Percentiles rank a stretch among this genome's conserved stretches.
These are phyloP conservation scores for Penicillium concentricum DNA, from an alignment of 2,329 filamentous ascomycete species.

Conservation along the genomic window DNA sequence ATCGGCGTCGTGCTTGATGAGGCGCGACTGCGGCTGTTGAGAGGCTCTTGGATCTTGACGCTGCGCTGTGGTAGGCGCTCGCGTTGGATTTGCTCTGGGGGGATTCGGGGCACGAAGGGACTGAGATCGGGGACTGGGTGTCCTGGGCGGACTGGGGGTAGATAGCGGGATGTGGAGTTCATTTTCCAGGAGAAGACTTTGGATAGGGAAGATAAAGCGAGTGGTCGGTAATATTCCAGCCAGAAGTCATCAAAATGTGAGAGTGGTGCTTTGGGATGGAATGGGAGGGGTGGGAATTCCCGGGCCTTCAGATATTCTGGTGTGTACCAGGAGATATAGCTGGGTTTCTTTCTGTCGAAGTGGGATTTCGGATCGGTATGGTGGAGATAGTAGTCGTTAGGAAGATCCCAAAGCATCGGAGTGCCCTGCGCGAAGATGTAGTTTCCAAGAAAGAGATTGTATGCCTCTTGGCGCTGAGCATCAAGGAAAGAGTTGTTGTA, in stretches of 20 bases:
- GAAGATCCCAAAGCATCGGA: constrained; percentile 94
- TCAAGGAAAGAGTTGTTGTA: constrained; percentile 99
- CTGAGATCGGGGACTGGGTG: constrained; percentile 72
- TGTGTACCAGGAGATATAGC: constrained; percentile 90
- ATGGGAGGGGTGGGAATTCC: constrained; percentile 51
- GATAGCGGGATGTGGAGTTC: constrained; percentile 82
- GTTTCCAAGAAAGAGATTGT: constrained; percentile 95
- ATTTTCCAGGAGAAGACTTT: constrained; percentile 94
- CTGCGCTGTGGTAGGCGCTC: constrained; percentile 55
- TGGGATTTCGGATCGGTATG: constrained; percentile 78
- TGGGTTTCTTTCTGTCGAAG: constrained; percentile 60
- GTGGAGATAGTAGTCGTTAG: constrained; percentile 94
- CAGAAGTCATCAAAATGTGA: constrained; percentile 86
- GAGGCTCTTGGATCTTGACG: constrained; percentile 66
- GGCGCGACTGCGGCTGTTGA: constrained; percentile 43
- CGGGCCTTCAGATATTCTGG: constrained; percentile 67
- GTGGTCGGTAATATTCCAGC: constrained; percentile 92
- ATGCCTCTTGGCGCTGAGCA: constrained; percentile 95
- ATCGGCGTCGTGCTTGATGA: constrained; percentile 32
- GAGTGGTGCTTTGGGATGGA: constrained; percentile 31
- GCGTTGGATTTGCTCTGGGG: constrained; percentile 54
- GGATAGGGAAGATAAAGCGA: constrained; percentile 80
- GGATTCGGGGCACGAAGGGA: constrained; percentile 77
- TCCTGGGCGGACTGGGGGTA: constrained; percentile 68
- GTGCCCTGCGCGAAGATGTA: constrained; percentile 85